A percentile compares a stretch with the other conserved stretches of the same genome.
Evolutionary conservation across 2,329 filamentous ascomycete species (phyloP).

Genomic region (Aureobasidium subglaciale): DNA sequence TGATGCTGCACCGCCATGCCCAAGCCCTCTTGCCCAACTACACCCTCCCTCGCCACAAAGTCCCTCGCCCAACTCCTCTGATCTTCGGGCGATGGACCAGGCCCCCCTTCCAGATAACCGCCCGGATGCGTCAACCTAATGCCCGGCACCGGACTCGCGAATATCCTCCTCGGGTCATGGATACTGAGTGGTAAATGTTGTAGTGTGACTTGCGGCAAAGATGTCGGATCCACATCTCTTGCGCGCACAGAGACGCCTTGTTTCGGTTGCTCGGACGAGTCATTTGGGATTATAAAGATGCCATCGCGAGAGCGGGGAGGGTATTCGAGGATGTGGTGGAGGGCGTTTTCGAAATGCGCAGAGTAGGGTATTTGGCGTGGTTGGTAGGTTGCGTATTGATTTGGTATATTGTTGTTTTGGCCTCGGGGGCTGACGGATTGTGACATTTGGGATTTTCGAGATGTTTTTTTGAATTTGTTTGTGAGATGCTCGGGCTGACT

Average conservation of each 20-base stretch:
- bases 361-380: constrained; percentile 38
- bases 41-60: constrained; percentile 33
- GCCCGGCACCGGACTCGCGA: constrained; percentile 37
- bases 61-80: constrained; percentile 33
- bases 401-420: background rate
- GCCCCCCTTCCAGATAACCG: constrained; percentile 43
- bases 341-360: constrained; percentile 37
- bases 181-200: constrained; percentile 37
- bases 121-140: constrained; percentile 39
- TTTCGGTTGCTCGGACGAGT: constrained; percentile 23
- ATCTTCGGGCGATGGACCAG: constrained; percentile 32
- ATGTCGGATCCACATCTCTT: constrained; percentile 21
- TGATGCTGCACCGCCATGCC: constrained; percentile 27
- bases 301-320: constrained; percentile 22
- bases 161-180: constrained; percentile 35
- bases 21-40: constrained; percentile 31
- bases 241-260: constrained; percentile 24
- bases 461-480: background rate
- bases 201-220: constrained; percentile 25
- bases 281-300: constrained; percentile 23
- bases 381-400: constrained; percentile 33
- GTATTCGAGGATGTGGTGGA: constrained; percentile 35
- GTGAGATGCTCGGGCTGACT: too few relatives aligned
- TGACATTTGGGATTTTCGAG: too few relatives aligned
- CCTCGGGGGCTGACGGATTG: background rate